A percentile compares a stretch with the other conserved stretches of the same genome.
These are phyloP conservation scores for Thelonectria olida DNA, from an alignment of 2,329 filamentous ascomycete species.

Conservation along the genomic window DNA sequence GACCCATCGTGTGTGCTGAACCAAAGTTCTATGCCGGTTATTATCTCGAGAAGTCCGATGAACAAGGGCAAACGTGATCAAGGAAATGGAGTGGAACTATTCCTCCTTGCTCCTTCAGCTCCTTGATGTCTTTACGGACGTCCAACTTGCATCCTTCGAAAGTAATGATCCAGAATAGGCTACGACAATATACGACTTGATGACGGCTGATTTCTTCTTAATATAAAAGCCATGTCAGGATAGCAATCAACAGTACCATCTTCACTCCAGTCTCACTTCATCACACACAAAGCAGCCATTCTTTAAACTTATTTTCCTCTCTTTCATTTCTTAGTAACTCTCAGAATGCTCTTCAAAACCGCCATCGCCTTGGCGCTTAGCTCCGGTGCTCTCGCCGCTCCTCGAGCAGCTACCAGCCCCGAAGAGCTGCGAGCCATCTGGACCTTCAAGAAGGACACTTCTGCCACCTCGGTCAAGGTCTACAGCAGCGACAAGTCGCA, in stretches of 20 bases:
- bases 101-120: no score
- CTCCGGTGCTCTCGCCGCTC: constrained; percentile 4
- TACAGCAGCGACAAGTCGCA: constrained; percentile 9
- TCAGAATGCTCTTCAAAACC: constrained; percentile 7
- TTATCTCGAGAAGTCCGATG: no score
- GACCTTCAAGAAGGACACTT: constrained; percentile 1
- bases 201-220: no score
- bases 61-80: no score
- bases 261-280: not conserved
- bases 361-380: not conserved
- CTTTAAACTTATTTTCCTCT: not conserved
- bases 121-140: no score
- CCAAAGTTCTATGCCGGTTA: not conserved
- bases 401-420: not conserved
- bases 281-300: not conserved
- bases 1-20: no score
- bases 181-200: no score
- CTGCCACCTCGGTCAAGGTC: not conserved
- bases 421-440: constrained; percentile 7
- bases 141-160: no score
- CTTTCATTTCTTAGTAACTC: not conserved
- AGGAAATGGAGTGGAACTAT: no score
- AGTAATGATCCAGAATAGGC: no score
- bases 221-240: no score
- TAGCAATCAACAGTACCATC: not conserved